These are phyloP conservation scores for Trichosanthes cucumerina DNA, from an alignment of 306 rosid species.

Conservation along the genomic window DNA sequence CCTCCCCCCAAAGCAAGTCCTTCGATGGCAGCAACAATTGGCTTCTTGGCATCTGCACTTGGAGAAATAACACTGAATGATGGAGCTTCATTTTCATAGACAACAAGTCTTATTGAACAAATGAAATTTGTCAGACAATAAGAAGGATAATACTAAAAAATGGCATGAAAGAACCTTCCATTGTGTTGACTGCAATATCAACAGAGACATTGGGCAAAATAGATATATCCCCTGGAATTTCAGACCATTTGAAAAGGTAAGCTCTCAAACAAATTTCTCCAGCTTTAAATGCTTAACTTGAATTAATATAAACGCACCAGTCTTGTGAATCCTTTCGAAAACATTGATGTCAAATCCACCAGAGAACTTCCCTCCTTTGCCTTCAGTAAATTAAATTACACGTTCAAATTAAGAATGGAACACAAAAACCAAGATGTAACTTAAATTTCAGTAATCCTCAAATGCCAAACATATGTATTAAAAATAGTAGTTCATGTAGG, in stretches of 20 bases:
- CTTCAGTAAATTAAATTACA: constrained; percentile 28
- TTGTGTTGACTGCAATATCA: constrained; percentile 61
- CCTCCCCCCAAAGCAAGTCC: constrained; percentile 99
- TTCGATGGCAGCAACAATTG: constrained; percentile 81
- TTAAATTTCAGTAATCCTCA: background rate
- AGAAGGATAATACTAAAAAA: background rate
- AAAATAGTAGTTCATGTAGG: background rate
- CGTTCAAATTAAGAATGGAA: background rate
- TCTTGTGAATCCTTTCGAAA: constrained; percentile 68
- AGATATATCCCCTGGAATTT: constrained; percentile 53
- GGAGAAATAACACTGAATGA: background rate
- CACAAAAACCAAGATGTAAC: background rate
- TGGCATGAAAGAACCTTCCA: constrained; percentile 53
- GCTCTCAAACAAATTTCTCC: background rate
- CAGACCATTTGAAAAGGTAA: constrained; percentile 13
- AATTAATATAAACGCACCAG: constrained; percentile 37
- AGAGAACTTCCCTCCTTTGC: constrained; percentile 76
- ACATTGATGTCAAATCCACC: constrained; percentile 95
- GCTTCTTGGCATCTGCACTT: constrained; percentile 70
- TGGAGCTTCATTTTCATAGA: background rate
- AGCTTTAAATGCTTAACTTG: background rate
- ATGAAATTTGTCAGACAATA: background rate
- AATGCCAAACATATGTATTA: background rate
- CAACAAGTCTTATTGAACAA: background rate
- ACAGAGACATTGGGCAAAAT: constrained; percentile 76